These are phyloP conservation scores for Phytopythium litorale DNA, from an alignment of 352 stramenopile genomes.

Conservation along the genomic window DNA sequence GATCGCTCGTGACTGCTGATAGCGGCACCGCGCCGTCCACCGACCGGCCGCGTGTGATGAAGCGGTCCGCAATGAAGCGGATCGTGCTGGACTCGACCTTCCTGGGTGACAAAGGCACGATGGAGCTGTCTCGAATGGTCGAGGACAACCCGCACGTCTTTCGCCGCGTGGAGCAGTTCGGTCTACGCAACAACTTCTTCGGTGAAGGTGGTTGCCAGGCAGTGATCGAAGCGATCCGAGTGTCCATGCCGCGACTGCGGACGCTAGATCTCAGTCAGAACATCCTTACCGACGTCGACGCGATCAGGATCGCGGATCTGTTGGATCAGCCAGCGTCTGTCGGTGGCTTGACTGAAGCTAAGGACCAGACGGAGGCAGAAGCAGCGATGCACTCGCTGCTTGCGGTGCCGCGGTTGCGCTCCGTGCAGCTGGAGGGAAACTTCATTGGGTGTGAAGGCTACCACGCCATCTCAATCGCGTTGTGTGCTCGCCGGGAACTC, in stretches of 20 bases:
- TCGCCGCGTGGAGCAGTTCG: slow-evolving; percentile 26
- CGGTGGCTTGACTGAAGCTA: slow-evolving; percentile 3
- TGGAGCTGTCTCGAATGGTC: slow-evolving; percentile 32
- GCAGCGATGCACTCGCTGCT: slow-evolving; percentile 3
- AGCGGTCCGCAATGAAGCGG: slow-evolving; percentile 13
- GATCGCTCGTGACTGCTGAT: slow-evolving; percentile 18
- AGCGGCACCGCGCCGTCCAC: background rate
- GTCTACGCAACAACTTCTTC: slow-evolving; percentile 63
- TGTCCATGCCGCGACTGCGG: slow-evolving; percentile 22
- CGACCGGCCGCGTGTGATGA: background rate
- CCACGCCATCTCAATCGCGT: slow-evolving; percentile 44
- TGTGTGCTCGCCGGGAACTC: slow-evolving; percentile 22
- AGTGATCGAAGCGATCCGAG: slow-evolving; percentile 23
- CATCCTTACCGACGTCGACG: slow-evolving; percentile 59
- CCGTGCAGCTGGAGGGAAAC: slow-evolving; percentile 50
- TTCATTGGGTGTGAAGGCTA: slow-evolving; percentile 68
- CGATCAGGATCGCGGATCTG: slow-evolving; percentile 32
- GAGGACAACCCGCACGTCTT: slow-evolving; percentile 20
- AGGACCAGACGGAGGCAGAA: slow-evolving; percentile 1
- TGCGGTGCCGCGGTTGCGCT: slow-evolving; percentile 18
- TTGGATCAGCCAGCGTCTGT: slow-evolving; percentile 18
- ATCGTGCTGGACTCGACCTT: slow-evolving; percentile 61
- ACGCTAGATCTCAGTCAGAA: slow-evolving; percentile 44
- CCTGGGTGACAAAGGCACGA: slow-evolving; percentile 43
- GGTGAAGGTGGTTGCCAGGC: slow-evolving; percentile 39